Evolutionary conservation across 129 eudicot genomes (phyloP).

Genomic region (Tagetes erecta): DNA sequence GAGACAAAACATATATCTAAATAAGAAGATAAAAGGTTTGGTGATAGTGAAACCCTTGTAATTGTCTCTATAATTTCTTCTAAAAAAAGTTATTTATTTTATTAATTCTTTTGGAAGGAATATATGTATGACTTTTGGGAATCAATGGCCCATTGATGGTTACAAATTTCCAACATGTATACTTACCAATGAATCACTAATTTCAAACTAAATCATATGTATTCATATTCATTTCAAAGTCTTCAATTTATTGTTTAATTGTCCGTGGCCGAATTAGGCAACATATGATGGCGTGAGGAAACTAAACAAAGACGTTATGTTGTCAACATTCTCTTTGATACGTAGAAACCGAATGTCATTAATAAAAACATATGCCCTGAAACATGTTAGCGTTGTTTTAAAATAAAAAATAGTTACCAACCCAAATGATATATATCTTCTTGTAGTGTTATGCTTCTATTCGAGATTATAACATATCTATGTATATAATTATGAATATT

Average conservation of each 20-base stretch:
- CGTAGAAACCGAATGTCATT: background rate
- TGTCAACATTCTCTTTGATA: background rate
- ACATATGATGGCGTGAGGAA: background rate
- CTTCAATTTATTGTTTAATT: background rate
- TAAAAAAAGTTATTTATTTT: background rate
- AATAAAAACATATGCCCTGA: too few species aligned
- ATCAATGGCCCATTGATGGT: constrained; percentile 25
- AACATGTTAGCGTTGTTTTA: too few species aligned
- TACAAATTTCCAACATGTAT: constrained; percentile 26
- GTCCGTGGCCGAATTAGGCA: background rate
- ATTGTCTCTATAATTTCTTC: constrained; percentile 6
- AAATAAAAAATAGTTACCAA: too few species aligned
- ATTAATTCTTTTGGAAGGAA: constrained; percentile 7
- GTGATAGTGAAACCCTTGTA: constrained; percentile 18
- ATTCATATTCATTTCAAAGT: background rate
- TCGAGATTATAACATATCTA: too few species aligned
- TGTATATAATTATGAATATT: too few species aligned
- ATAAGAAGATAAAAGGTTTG: background rate
- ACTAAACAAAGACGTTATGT: background rate
- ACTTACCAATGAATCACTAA: constrained; percentile 9
- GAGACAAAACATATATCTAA: background rate
- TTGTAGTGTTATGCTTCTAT: too few species aligned
- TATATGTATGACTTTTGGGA: constrained; percentile 29
- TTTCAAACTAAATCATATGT: constrained; percentile 12
- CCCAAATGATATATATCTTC: too few species aligned